These are phyloP conservation scores for Didymosphaeria variabile DNA, from an alignment of 2,329 filamentous ascomycete genomes.

Conservation along the genomic window DNA sequence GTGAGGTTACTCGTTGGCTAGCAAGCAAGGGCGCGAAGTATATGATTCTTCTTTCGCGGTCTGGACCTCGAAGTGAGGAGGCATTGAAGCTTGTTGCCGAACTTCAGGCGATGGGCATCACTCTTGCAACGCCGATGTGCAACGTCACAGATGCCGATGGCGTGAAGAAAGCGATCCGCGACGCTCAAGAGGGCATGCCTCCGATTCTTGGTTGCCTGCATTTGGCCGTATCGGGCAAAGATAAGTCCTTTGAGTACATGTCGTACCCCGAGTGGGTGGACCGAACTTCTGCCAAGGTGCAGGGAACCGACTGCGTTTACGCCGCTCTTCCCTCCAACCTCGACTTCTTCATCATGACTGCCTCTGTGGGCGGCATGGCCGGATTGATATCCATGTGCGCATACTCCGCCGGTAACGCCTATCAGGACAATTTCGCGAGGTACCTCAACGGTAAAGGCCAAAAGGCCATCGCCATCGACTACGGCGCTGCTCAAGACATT, in stretches of 20 bases:
- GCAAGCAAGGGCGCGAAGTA: neutral
- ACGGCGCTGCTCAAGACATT: neutral
- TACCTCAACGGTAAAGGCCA: neutral
- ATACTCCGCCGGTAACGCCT: neutral
- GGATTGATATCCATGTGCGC: neutral
- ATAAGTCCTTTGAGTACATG: neutral
- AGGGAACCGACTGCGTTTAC: neutral
- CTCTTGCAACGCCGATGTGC: neutral
- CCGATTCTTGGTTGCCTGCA: neutral
- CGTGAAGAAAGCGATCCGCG: neutral
- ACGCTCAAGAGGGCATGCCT: neutral
- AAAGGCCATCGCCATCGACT: slow-evolving; percentile 4
- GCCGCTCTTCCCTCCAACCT: neutral
- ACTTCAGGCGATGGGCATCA: neutral
- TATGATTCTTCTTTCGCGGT: slow-evolving; percentile 2
- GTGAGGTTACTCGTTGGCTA: neutral
- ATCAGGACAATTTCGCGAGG: slow-evolving; percentile 2
- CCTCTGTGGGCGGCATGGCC: neutral
- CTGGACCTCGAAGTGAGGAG: neutral
- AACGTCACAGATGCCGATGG: neutral
- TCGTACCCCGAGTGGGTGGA: neutral
- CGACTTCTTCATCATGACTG: slow-evolving; percentile 4
- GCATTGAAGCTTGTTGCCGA: neutral
- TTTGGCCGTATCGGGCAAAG: neutral
- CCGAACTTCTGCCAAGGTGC: neutral